A percentile compares a stretch with the other conserved stretches of the same genome.
These are phyloP conservation scores for Colletotrichum sp. DNA, from an alignment of 2,329 filamentous ascomycete genomes.

Conservation along the genomic window DNA sequence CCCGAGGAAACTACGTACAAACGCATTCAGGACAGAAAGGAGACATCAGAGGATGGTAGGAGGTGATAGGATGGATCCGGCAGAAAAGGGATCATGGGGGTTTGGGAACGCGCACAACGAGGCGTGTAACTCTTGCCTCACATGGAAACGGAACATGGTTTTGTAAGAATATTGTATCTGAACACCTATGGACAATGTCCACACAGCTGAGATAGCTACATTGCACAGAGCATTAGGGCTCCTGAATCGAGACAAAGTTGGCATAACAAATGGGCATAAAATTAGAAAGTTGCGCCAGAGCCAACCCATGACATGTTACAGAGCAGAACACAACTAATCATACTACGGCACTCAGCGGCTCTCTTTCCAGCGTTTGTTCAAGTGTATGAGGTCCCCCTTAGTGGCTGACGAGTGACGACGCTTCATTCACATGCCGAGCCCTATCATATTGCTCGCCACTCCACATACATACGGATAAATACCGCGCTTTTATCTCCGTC, in stretches of 20 bases:
- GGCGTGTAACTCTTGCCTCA: not conserved
- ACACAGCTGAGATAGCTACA: not conserved
- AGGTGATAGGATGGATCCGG: not conserved
- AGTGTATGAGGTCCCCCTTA: not conserved
- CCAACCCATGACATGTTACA: not conserved
- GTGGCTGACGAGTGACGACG: not conserved
- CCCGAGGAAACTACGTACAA: not conserved
- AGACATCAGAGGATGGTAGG: not conserved
- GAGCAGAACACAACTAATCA: not conserved
- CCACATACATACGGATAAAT: too few relatives aligned
- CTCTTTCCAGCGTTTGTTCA: not conserved
- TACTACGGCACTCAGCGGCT: not conserved
- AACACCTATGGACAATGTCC: not conserved
- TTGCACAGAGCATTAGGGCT: not conserved
- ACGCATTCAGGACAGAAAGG: not conserved
- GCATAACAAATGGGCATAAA: not conserved
- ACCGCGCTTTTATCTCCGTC: not conserved
- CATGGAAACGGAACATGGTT: not conserved
- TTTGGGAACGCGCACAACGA: not conserved
- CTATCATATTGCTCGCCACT: not conserved
- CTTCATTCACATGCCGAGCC: not conserved
- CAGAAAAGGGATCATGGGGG: not conserved
- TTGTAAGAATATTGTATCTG: not conserved
- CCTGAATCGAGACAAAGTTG: not conserved
- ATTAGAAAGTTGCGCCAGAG: not conserved